Evolutionary conservation across 495 filamentous ascomycete species (phyloP).

Genomic region (Penicillium herquei): DNA sequence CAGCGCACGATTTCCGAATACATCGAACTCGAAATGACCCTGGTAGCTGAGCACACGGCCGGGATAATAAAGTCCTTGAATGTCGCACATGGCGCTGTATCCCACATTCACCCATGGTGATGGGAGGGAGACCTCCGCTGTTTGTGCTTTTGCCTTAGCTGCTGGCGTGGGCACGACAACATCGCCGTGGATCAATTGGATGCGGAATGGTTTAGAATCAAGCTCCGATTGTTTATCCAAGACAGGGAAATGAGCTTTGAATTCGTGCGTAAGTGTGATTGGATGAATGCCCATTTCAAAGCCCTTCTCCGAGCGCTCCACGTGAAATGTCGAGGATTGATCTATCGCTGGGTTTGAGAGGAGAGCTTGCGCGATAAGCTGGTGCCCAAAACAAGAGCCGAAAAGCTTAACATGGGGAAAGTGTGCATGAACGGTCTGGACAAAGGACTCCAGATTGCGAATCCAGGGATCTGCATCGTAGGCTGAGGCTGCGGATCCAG

Average conservation of each 20-base stretch:
- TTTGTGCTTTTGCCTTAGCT: constrained; percentile 4
- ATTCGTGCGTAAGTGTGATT: constrained; percentile 28
- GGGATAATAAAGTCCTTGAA: constrained; percentile 42
- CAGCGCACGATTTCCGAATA: constrained; percentile 35
- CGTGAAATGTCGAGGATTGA: constrained; percentile 12
- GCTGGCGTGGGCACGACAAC: constrained; percentile 25
- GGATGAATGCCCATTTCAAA: constrained; percentile 41
- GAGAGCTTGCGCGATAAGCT: constrained; percentile 42
- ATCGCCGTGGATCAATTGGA: constrained; percentile 38
- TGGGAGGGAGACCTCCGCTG: constrained; percentile 8
- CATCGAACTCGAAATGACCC: constrained; percentile 46
- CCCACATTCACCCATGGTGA: constrained; percentile 37
- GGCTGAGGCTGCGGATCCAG: constrained; percentile 34
- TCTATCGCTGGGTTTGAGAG: constrained; percentile 15
- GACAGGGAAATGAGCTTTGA: constrained; percentile 28
- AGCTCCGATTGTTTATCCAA: constrained; percentile 7
- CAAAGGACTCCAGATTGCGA: constrained; percentile 23
- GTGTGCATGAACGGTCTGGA: constrained; percentile 31
- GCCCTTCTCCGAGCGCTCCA: constrained; percentile 25
- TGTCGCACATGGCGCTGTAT: constrained; percentile 27
- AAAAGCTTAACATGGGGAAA: constrained; percentile 47
- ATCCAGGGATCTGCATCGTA: constrained; percentile 42
- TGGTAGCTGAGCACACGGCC: constrained; percentile 39
- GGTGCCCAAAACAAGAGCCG: constrained; percentile 51
- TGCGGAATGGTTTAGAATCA: constrained; percentile 14